Conservation (phyloP, 768 basidiomycete species). For the Filobasidium floriforme region DNA sequence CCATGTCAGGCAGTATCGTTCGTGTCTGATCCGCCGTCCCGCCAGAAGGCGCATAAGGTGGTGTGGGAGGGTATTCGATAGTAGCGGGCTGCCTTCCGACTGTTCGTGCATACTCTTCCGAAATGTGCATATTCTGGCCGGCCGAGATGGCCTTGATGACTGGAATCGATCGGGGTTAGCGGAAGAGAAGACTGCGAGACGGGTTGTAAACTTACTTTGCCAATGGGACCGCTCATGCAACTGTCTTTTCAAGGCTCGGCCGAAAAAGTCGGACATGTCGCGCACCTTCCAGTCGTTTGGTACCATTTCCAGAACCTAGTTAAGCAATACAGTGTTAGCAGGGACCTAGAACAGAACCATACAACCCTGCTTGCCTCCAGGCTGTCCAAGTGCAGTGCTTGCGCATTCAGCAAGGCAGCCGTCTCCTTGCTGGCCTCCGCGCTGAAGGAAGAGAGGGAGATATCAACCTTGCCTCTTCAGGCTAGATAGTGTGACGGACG, state of each 20-base stretch:
- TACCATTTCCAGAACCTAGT: constrained; percentile 56
- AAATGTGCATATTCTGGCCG: constrained; percentile 68
- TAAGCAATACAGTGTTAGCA: constrained; percentile 31
- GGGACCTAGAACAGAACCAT: neutral
- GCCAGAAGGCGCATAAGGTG: constrained; percentile 7
- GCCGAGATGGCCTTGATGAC: constrained; percentile 70
- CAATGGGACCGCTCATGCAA: constrained; percentile 53
- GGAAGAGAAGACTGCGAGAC: too few species aligned
- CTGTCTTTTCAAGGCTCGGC: constrained; percentile 67
- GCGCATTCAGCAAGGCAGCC: constrained; percentile 65
- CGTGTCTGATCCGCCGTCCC: neutral
- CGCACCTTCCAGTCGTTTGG: constrained; percentile 70
- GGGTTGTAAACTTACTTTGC: constrained; percentile 24
- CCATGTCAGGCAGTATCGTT: neutral
- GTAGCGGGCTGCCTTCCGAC: constrained; percentile 30
- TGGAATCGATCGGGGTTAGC: constrained; percentile 44
- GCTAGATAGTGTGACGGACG: neutral
- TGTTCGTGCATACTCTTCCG: constrained; percentile 33
- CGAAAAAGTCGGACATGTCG: constrained; percentile 65
- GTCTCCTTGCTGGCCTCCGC: constrained; percentile 53
- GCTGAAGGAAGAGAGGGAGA: neutral
- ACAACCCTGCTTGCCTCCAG: constrained; percentile 57
- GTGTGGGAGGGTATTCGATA: constrained; percentile 18
- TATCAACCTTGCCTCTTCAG: neutral
- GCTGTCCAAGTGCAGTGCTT: constrained; percentile 68